Base-by-base conservation (phyloP, 441 rosid genomes). In the Syzygium malaccense region DNA sequence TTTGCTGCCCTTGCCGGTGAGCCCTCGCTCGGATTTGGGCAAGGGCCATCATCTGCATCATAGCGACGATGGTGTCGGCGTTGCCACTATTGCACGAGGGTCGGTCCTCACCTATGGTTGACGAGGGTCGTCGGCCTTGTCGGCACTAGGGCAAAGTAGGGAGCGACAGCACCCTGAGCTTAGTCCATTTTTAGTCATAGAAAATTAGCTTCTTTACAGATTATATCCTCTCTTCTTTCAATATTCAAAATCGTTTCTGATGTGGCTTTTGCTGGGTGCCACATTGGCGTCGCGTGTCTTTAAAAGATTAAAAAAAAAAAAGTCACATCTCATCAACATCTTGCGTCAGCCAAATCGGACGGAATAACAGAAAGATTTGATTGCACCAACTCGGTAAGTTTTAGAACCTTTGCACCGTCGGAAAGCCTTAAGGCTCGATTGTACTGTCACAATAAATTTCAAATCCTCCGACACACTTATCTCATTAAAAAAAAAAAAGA, bases 321-420 rank as follows among this genome's bases (percentile, higher is more conserved):
- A 56, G 26, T 56, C 60, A 45, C 48, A 3, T 60, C 8, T 37
- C 3, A 71, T 20, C 17, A 11, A 3, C 28, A 71, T 20, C 49
- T 71, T 20, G 15, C 1, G 0, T 20, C 12, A 37, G 15, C 15
- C 28, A 19, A 37, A 71, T 71, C 0, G 1, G 49, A 20, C 0
- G 8, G 14, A 71, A 11, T 23, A 71, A 71, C 4, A 37, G 17
- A 71, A 41, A 49, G 8, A 71, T 71, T 37, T 71, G 28, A 71
- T 11, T 11, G 14, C 9, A 37, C 23, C 6, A 4, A 9, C 19
- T 30, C 8, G 30, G 17, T 14, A 68, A 33, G 45, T 68, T 32
- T 18, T 68, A 71, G 4, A 23, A 71, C 28, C 28, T 71, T 20
- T 20, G 41, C 9, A 71, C 4, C 2, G 12, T 71, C 1, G 1